These are phyloP conservation scores for Flaveria brownii DNA, from an alignment of 129 eudicot genomes.

Conservation along the genomic window DNA sequence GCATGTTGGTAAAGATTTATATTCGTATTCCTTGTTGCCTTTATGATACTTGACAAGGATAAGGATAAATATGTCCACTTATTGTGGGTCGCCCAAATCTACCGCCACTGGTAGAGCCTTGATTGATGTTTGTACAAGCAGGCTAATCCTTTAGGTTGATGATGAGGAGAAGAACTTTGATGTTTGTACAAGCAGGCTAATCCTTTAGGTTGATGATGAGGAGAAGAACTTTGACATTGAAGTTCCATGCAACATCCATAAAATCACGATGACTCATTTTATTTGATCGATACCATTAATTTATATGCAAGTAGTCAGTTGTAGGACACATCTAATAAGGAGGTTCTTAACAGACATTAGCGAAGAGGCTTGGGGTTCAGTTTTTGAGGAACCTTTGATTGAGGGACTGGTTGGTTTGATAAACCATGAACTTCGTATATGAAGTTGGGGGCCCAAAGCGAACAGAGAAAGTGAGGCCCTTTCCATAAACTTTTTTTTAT, in stretches of 20 bases:
- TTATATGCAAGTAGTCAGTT: not conserved
- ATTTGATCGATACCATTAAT: no score
- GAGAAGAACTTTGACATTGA: not conserved
- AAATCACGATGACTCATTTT: not conserved
- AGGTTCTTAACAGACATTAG: not conserved
- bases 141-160: not conserved
- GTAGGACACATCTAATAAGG: not conserved
- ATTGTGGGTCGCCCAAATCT: not conserved
- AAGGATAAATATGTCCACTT: not conserved
- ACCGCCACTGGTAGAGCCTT: not conserved
- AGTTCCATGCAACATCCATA: not conserved
- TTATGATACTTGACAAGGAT: slow-evolving; percentile 4
- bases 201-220: not conserved
- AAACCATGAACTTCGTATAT: not conserved
- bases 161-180: not conserved
- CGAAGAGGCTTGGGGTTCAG: not conserved
- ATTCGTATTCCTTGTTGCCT: not conserved
- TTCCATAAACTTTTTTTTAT: no score
- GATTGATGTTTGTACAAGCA: not conserved
- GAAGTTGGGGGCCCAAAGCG: no score
- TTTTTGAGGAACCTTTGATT: no score
- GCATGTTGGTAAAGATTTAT: not conserved
- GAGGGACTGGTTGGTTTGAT: not conserved
- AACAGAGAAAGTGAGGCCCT: no score
- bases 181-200: not conserved